Percentiles rank a stretch among this genome's conserved stretches.
Conservation (phyloP, 805 yeast species). For the Cyberlindnera americana region DNA sequence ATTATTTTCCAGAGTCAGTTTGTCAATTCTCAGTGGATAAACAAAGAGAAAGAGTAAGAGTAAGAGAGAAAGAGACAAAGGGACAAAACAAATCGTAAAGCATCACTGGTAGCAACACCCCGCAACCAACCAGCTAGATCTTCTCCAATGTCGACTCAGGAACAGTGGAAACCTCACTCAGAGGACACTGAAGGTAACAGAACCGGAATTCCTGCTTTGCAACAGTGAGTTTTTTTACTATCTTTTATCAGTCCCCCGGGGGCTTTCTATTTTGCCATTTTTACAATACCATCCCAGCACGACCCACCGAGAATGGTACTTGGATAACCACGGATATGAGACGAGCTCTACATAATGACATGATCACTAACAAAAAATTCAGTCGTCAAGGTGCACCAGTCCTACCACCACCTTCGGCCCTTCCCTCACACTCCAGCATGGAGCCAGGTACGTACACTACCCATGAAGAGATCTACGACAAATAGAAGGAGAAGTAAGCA, state of each 20-base stretch:
- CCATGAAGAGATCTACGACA: too few relatives aligned
- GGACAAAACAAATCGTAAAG: too few relatives aligned
- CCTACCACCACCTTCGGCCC: conserved; percentile 52
- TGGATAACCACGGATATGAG: too few relatives aligned
- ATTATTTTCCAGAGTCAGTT: too few relatives aligned
- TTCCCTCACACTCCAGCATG: conserved; percentile 22
- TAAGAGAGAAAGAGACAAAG: too few relatives aligned
- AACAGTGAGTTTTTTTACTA: conserved; percentile 23
- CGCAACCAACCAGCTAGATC: too few relatives aligned
- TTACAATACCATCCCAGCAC: too few relatives aligned
- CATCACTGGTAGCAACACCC: too few relatives aligned
- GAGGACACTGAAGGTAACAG: conserved; percentile 25
- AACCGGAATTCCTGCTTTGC: conserved; percentile 28
- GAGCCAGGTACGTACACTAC: conserved; percentile 24
- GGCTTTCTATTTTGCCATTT: not conserved
- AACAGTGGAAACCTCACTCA: conserved; percentile 26
- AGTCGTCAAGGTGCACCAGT: conserved; percentile 58
- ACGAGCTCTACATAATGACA: too few relatives aligned
- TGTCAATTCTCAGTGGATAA: not conserved
- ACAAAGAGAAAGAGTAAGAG: not conserved
- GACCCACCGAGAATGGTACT: too few relatives aligned
- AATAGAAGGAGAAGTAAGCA: too few relatives aligned
- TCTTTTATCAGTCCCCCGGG: too few relatives aligned
- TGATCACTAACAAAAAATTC: conserved; percentile 1
- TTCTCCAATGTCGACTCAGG: conserved; percentile 21